Conservation (phyloP, 495 filamentous ascomycete genomes). For the Hypoxylon lenormandii region DNA sequence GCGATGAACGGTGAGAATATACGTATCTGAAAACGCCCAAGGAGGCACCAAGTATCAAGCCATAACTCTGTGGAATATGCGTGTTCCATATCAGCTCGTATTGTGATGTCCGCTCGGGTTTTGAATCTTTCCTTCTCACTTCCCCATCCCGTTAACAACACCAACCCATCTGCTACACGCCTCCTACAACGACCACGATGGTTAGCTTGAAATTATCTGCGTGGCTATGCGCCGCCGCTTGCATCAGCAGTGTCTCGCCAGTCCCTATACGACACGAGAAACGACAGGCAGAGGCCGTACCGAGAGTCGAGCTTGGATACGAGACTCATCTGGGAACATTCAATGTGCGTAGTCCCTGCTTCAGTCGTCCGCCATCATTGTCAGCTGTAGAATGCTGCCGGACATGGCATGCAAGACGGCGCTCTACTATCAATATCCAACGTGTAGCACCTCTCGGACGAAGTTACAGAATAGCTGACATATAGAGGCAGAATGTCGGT, state of each 20-base stretch:
- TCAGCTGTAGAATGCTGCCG: not conserved
- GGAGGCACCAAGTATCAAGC: too few species aligned
- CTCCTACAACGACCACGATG: not conserved
- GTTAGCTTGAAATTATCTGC: not conserved
- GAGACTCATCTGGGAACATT: slow-evolving; percentile 32
- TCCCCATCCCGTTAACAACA: too few species aligned
- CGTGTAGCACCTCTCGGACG: too few species aligned
- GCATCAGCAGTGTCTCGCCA: not conserved
- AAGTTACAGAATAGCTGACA: slow-evolving; percentile 6
- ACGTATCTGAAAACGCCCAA: too few species aligned
- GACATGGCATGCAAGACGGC: not conserved
- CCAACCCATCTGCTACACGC: too few species aligned
- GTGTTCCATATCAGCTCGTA: too few species aligned
- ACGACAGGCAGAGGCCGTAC: slow-evolving; percentile 12
- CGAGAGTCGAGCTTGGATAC: slow-evolving; percentile 37
- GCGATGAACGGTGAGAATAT: too few species aligned
- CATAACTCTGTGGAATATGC: too few species aligned
- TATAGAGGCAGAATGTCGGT: slow-evolving; percentile 22
- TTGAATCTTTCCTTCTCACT: too few species aligned
- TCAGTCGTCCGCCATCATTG: not conserved
- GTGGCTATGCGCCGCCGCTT: slow-evolving; percentile 5
- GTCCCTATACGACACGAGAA: not conserved
- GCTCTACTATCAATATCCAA: not conserved
- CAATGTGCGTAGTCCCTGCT: slow-evolving; percentile 27
- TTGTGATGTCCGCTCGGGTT: too few species aligned